A percentile compares a stretch with the other conserved stretches of the same genome.
Conservation (phyloP, 352 stramenopile genomes). For the Phytophthora pini region DNA sequence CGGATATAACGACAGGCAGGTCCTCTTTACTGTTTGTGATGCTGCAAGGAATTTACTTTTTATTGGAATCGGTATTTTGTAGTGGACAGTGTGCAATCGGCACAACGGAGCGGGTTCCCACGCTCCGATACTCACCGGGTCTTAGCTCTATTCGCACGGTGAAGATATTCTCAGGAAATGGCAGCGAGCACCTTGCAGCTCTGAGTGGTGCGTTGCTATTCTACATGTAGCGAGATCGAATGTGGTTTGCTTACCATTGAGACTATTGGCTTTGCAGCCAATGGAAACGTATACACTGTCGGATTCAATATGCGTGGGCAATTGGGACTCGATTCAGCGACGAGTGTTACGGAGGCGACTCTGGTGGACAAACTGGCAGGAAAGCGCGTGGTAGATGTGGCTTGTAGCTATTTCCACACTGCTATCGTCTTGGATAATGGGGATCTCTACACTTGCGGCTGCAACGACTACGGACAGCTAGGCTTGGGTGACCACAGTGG, state of each 20-base stretch:
- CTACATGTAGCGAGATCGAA: background rate
- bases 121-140: constrained; percentile 50
- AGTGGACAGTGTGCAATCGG: constrained; percentile 92
- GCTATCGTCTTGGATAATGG: constrained; percentile 80
- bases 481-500: constrained; percentile 76
- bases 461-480: constrained; percentile 94
- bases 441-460: constrained; percentile 87
- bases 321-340: constrained; percentile 82
- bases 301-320: constrained; percentile 94
- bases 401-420: constrained; percentile 95
- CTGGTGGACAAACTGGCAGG: constrained; percentile 48
- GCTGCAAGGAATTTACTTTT: no score
- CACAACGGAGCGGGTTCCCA: constrained; percentile 74
- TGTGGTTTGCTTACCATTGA: background rate
- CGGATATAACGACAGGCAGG: constrained; percentile 93
- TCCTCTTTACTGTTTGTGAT: background rate
- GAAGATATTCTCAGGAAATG: constrained; percentile 91
- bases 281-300: constrained; percentile 88
- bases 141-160: constrained; percentile 68
- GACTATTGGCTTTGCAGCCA: constrained; percentile 37
- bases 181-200: constrained; percentile 91
- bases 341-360: constrained; percentile 61
- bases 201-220: constrained; percentile 58
- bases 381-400: constrained; percentile 78
- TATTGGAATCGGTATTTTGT: background rate